A percentile compares a stretch with the other conserved stretches of the same genome.
Conservation (phyloP, 2,329 filamentous ascomycete species). For the Curvularia lunata region DNA sequence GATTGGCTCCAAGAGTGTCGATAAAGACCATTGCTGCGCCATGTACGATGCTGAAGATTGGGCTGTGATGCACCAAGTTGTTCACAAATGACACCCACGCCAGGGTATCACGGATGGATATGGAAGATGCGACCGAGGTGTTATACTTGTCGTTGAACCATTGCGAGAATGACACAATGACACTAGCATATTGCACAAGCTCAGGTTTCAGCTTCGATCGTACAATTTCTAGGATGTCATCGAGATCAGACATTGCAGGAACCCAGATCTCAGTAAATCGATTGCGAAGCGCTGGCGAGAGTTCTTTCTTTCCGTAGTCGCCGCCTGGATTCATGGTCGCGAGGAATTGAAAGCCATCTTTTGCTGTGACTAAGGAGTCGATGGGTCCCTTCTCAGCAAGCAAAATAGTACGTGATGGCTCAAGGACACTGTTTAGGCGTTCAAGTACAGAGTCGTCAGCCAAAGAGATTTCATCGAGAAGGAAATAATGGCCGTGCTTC, state of each 20-base stretch:
- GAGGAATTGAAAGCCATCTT: conserved; percentile 88
- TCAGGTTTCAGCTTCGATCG: conserved; percentile 70
- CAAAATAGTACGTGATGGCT: conserved; percentile 82
- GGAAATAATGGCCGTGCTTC: conserved; percentile 86
- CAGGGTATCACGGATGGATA: conserved; percentile 91
- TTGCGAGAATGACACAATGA: conserved; percentile 84
- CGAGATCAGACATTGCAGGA: conserved; percentile 79
- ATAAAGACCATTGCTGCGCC: conserved; percentile 96
- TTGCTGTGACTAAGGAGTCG: conserved; percentile 78
- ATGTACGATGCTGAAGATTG: conserved; percentile 68
- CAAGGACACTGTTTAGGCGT: conserved; percentile 92
- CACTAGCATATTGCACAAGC: conserved; percentile 64
- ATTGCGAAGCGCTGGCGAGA: conserved; percentile 93
- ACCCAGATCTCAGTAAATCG: conserved; percentile 99
- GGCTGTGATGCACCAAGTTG: conserved; percentile 59
- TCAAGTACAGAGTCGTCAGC: conserved; percentile 98
- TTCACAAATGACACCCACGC: conserved; percentile 96
- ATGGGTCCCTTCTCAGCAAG: conserved; percentile 92
- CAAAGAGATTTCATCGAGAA: conserved; percentile 96
- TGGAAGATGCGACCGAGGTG: conserved; percentile 74
- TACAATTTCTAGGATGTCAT: conserved; percentile 89
- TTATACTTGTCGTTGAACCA: conserved; percentile 89
- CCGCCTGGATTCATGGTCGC: conserved; percentile 99
- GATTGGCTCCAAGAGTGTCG: conserved; percentile 93
- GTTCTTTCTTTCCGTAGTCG: conserved; percentile 96